phyloP scores from a whole-genome alignment of 2,329 filamentous ascomycete species.

The Ceratocystis lukuohia region DNA sequence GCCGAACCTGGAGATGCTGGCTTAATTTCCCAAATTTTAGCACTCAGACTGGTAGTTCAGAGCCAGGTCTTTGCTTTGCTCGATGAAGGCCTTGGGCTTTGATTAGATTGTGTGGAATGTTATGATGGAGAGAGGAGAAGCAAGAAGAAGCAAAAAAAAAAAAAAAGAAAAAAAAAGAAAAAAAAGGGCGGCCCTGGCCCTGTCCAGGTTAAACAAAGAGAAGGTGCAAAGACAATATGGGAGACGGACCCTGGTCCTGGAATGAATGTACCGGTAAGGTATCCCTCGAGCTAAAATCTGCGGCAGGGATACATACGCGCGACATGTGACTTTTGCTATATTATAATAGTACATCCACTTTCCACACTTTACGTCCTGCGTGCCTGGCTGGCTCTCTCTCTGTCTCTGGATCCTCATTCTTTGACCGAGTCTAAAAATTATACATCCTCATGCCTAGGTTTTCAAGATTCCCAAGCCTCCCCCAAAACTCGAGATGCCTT shows the following conservation, averaged over 20 bases:
- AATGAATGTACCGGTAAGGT: neutral
- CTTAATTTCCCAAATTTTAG: neutral
- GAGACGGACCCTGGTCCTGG: neutral
- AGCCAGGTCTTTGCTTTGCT: neutral
- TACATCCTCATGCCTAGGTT: neutral
- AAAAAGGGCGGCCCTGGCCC: neutral
- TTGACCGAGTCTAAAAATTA: neutral
- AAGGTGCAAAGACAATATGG: neutral
- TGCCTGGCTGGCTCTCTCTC: neutral
- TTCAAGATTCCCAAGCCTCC: neutral
- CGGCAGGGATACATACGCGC: neutral
- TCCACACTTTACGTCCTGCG: neutral
- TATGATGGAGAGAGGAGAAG: no score
- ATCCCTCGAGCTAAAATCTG: neutral
- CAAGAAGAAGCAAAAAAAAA: neutral
- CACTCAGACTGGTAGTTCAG: neutral
- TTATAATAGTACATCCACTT: neutral
- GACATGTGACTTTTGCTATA: neutral
- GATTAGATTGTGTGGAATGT: neutral
- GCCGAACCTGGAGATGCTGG: neutral
- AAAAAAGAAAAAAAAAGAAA: neutral
- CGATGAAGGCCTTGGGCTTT: neutral
- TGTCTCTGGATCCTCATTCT: slow-evolving; percentile 1
- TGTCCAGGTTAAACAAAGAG: neutral
- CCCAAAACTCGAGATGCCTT: neutral